Percentiles rank a stretch among this genome's conserved stretches.
These are phyloP conservation scores for Aspergillus thermomutatus DNA, from an alignment of 2,329 filamentous ascomycete genomes.

Conservation along the genomic window DNA sequence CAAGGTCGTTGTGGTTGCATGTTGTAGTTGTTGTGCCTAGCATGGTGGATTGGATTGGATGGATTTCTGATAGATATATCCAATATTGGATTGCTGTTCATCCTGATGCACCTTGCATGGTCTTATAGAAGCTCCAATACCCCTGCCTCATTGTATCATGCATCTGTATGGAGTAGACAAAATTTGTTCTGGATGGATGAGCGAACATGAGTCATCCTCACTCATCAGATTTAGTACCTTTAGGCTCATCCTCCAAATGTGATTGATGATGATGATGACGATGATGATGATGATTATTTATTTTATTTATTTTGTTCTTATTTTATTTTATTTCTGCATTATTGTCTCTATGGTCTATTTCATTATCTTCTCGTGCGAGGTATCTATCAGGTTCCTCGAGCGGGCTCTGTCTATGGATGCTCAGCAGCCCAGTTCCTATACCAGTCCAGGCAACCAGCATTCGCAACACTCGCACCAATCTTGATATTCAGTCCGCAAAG, in stretches of 20 bases:
- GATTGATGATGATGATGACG: too few species aligned
- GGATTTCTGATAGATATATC: not conserved
- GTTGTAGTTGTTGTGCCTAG: not conserved
- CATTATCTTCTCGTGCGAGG: not conserved
- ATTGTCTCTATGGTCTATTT: not conserved
- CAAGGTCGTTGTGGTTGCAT: not conserved
- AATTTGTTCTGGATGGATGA: not conserved
- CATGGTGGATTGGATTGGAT: not conserved
- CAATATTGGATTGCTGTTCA: not conserved
- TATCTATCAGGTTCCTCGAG: not conserved
- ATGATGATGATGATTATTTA: too few species aligned
- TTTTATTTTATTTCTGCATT: too few species aligned
- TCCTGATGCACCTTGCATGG: not conserved
- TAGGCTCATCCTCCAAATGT: too few species aligned
- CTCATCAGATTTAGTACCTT: not conserved
- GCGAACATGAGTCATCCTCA: not conserved
- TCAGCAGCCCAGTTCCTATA: constrained; percentile 72
- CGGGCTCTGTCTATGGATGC: constrained; percentile 34
- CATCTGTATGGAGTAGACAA: too few species aligned
- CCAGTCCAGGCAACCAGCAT: constrained; percentile 83
- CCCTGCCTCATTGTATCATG: too few species aligned
- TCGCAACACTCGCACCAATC: constrained; percentile 90
- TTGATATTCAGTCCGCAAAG: constrained; percentile 82
- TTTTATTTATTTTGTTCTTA: too few species aligned
- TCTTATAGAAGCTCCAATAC: not conserved